Evolutionary conservation across 768 basidiomycete species (phyloP).

Genomic region (Fomitopsis pulvina): DNA sequence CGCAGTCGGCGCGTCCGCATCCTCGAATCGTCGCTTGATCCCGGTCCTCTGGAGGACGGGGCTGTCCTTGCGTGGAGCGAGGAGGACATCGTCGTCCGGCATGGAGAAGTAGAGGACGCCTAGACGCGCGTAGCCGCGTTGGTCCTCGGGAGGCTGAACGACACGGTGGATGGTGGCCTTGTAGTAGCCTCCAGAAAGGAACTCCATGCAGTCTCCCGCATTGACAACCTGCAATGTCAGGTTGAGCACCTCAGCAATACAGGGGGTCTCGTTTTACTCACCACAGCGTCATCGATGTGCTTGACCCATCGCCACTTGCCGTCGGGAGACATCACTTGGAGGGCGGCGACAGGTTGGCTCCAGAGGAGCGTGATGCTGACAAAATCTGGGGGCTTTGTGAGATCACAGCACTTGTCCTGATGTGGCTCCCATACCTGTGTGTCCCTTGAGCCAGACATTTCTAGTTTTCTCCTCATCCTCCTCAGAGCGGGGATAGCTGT

Average conservation of each 20-base stretch:
- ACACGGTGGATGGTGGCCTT: conserved; percentile 32
- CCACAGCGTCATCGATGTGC: conserved; percentile 30
- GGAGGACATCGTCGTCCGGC: conserved; percentile 23
- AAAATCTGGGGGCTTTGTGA: conserved; percentile 19
- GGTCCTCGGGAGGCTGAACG: conserved; percentile 28
- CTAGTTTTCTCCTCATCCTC: conserved; percentile 25
- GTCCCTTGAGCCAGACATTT: conserved; percentile 31
- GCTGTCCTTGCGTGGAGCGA: conserved; percentile 24
- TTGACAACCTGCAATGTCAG: conserved; percentile 30
- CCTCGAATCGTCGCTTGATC: conserved; percentile 20
- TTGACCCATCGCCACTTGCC: conserved; percentile 30
- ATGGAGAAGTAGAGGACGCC: conserved; percentile 30
- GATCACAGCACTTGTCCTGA: no score
- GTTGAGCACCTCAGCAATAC: neutral
- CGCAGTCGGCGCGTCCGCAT: conserved; percentile 23
- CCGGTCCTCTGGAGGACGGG: conserved; percentile 26
- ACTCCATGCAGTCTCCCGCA: conserved; percentile 27
- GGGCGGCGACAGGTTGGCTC: conserved; percentile 30
- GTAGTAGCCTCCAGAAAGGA: conserved; percentile 29
- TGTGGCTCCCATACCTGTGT: conserved; percentile 20
- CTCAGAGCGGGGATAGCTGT: conserved; percentile 26
- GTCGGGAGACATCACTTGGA: conserved; percentile 28
- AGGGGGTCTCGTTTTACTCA: conserved; percentile 6
- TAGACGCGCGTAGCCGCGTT: conserved; percentile 26
- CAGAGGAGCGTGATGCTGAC: conserved; percentile 28